These are phyloP conservation scores for Pseudogymnoascus sp. DNA, from an alignment of 2,329 filamentous ascomycete species.

Conservation along the genomic window DNA sequence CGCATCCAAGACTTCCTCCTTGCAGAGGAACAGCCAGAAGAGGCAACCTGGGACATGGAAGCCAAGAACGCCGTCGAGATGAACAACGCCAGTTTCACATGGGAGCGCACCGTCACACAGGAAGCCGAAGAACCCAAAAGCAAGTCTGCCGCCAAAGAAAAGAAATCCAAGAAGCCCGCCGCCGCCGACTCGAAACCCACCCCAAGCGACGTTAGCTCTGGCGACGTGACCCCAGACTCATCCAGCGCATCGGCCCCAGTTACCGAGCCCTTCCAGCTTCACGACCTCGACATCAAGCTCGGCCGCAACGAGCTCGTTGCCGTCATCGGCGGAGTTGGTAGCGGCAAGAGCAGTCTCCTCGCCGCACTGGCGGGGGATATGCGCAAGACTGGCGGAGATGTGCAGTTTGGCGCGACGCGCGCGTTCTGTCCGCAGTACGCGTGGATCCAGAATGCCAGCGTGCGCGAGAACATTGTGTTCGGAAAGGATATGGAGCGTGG, in stretches of 20 bases:
- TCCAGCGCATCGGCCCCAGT: slow-evolving; percentile 49
- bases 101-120: slow-evolving; percentile 63
- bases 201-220: slow-evolving; percentile 28
- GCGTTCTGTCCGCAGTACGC: slow-evolving; percentile 95
- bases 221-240: slow-evolving; percentile 42
- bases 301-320: slow-evolving; percentile 71
- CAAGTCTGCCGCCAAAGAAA: slow-evolving; percentile 37
- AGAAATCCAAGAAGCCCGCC: slow-evolving; percentile 20
- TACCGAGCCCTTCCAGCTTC: slow-evolving; percentile 63
- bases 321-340: slow-evolving; percentile 83
- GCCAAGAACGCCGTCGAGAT: slow-evolving; percentile 65
- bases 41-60: slow-evolving; percentile 49
- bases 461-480: slow-evolving; percentile 86
- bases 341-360: slow-evolving; percentile 83
- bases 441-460: slow-evolving; percentile 90
- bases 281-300: slow-evolving; percentile 59
- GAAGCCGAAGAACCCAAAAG: slow-evolving; percentile 42
- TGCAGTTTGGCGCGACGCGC: slow-evolving; percentile 69
- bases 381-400: slow-evolving; percentile 69
- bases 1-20: slow-evolving; percentile 84
- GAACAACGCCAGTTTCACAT: slow-evolving; percentile 71
- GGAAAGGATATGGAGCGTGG: slow-evolving; percentile 66
- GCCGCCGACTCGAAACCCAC: slow-evolving; percentile 23
- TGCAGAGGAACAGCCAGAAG: slow-evolving; percentile 76
- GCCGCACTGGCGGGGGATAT: slow-evolving; percentile 90